Evolutionary conservation across 805 yeast genomes (phyloP), one percentile per base, ranked within the genome.

Genomic region (Ogataea trehaloabstinens): DNA sequence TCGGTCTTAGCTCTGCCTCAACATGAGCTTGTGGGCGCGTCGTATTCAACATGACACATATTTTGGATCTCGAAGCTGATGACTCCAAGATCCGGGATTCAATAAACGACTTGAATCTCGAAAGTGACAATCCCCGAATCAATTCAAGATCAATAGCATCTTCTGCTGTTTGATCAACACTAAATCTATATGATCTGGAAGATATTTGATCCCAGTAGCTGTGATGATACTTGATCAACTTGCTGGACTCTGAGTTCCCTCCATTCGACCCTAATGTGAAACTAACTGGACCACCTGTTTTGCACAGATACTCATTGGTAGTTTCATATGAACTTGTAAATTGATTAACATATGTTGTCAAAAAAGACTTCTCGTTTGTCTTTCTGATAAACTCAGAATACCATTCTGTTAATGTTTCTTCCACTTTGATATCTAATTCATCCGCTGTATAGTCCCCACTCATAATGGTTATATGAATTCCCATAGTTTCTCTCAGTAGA

Each of bases 391-490:
- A 35, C 7, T 55, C 52, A 1, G 41, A 31, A 37, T 67, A 77
- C 65, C 80, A 64, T 17, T 60, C 63, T 7, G 42, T 13, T 1
- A 82, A 46, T 34, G 72, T 74, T 19, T 67, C 71, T 37, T 80
- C 74, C 18, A 82, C 68, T 37, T 71, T 70, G 0, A 39, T 35
- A 27, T 70, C 71, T 6, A 83, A 44, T 7, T 58, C 60, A 1
- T 51, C 51, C 2, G 81, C 73, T 0, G 62, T 41, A 37, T 64
- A 65, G 2, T 60, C 61, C 12, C 73, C 71, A 45, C 87, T 78
- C 68, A 80, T 72, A 0, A 81, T 57, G 1, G 76, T 65, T 8
- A 84, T 58, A 48, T 78, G 82, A 3, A 82, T 42, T 1, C 91
- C 91, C 22, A 74, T 56, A 0, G 80, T 72, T 17, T 69, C 66